Conservation (phyloP, 176 grass and related monocot species). For the Phoenix roebelenii region DNA sequence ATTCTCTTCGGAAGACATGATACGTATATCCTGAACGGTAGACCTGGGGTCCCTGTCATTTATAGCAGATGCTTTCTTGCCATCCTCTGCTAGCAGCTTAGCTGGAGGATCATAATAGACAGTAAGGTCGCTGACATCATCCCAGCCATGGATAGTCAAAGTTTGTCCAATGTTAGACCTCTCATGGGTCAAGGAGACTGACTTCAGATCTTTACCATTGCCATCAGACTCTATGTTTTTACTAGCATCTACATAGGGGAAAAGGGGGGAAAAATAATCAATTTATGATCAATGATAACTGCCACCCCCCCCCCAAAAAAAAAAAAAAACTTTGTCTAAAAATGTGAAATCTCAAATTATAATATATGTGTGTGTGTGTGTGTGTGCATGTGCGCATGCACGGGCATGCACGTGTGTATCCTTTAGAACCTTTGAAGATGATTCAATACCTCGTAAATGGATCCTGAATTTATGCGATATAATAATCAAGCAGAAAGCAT, state of each 20-base stretch:
- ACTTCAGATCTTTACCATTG: neutral
- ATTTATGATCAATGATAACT: neutral
- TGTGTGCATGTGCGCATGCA: too few relatives aligned
- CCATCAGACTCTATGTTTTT: neutral
- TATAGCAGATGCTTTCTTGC: neutral
- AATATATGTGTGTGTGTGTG: too few relatives aligned
- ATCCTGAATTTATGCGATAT: neutral
- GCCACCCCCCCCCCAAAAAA: neutral
- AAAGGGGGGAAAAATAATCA: neutral
- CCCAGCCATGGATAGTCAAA: neutral
- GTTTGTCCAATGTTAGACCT: neutral
- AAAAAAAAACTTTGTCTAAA: neutral
- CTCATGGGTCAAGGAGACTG: neutral
- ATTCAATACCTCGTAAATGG: too few relatives aligned
- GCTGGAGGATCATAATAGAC: conserved; percentile 1
- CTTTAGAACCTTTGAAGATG: too few relatives aligned
- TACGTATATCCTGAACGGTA: neutral
- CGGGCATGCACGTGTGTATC: too few relatives aligned
- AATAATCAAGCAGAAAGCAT: neutral
- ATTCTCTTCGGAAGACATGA: neutral
- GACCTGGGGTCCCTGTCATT: neutral
- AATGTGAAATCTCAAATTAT: too few relatives aligned
- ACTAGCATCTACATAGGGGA: neutral
- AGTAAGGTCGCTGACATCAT: neutral
- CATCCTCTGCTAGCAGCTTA: neutral